Percentiles rank a stretch among this genome's conserved stretches.
Conservation (phyloP, 805 yeast genomes). For the Myxozyma vanderwaltii region DNA sequence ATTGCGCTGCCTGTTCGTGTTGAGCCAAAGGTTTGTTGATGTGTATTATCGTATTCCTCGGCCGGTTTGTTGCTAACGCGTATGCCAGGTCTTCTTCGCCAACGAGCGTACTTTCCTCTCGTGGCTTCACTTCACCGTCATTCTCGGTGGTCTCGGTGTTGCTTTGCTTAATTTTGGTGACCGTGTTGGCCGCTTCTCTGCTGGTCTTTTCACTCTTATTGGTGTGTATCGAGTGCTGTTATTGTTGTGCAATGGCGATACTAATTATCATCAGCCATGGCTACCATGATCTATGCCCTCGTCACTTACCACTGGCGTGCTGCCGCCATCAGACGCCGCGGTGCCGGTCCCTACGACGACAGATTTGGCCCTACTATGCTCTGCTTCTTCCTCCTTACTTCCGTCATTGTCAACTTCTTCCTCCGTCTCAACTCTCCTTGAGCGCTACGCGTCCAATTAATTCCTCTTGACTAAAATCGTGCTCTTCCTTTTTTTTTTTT, state of each 20-base stretch:
- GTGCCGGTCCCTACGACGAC: slow-evolving; percentile 99
- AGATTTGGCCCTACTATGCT: slow-evolving; percentile 97
- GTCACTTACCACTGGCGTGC: slow-evolving; percentile 99
- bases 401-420: slow-evolving; percentile 90
- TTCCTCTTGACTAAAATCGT: not conserved
- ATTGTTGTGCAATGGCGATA: not conserved
- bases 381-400: slow-evolving; percentile 87
- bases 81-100: slow-evolving; percentile 80
- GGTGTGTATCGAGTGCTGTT: slow-evolving; percentile 11
- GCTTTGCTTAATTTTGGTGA: slow-evolving; percentile 97
- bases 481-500: not conserved
- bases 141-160: slow-evolving; percentile 93
- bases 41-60: not conserved
- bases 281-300: slow-evolving; percentile 94
- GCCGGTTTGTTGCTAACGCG: not conserved
- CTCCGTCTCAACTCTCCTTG: slow-evolving; percentile 63
- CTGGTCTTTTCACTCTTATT: slow-evolving; percentile 89
- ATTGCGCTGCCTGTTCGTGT: slow-evolving; percentile 97
- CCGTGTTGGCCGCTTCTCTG: slow-evolving; percentile 85
- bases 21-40: slow-evolving; percentile 71
- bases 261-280: slow-evolving; percentile 65
- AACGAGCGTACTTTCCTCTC: slow-evolving; percentile 97
- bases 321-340: slow-evolving; percentile 94
- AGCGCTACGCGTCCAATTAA: not conserved
- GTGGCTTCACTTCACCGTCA: slow-evolving; percentile 98